Base-by-base conservation (phyloP, 2,329 filamentous ascomycete genomes). In the Rhinocladiella similis region DNA sequence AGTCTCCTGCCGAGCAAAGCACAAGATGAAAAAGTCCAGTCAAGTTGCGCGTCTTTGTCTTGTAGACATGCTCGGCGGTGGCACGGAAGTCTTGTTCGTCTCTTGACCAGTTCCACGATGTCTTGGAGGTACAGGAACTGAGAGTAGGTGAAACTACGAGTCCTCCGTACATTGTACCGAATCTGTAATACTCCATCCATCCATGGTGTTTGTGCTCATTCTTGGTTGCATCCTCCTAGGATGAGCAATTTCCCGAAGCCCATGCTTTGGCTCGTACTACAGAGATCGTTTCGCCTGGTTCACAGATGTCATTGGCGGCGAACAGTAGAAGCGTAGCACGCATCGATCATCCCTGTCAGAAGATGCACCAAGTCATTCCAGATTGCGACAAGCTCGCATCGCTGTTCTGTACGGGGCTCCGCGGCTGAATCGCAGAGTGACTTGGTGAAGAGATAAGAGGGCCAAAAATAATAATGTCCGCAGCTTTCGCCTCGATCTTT, bases 241-340 rank as follows among this genome's bases (percentile, higher is more conserved):
- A 6, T 29, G 50, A 33, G 50, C 50, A 53, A 53, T 53, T 53
- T 53, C 50, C 42, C 35, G 27, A 19, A 19, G 14, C 38, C 14
- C 5, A 41, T 41, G 38, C 14, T 5, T 41, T 5, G 38, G 29
- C 10, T 33, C 29, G 29, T 10, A 33, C 10, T 33, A 12, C 29
- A 33, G 29, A 33, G 29, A 47, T 27, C 5, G 43, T 18, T 47
- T 47, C 43, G 10, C 19, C 22, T 7, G 2, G 10, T 9, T 9
- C 5, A 33, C 3, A 12, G 6, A 33, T 33, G 5, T 2, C 29
- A 33, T 33, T 33, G 29, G 29, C 29, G 29, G 29, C 29, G 29
- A 33, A 10, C 12, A 41, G n/a, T 19, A 41, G 18, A 19, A 41
- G 14, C 38, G 18, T 18, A 16, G 38, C 3, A 10, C n/a, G 14